Conservation (phyloP, 495 filamentous ascomycete genomes). For the Hypoxylon rickii region DNA sequence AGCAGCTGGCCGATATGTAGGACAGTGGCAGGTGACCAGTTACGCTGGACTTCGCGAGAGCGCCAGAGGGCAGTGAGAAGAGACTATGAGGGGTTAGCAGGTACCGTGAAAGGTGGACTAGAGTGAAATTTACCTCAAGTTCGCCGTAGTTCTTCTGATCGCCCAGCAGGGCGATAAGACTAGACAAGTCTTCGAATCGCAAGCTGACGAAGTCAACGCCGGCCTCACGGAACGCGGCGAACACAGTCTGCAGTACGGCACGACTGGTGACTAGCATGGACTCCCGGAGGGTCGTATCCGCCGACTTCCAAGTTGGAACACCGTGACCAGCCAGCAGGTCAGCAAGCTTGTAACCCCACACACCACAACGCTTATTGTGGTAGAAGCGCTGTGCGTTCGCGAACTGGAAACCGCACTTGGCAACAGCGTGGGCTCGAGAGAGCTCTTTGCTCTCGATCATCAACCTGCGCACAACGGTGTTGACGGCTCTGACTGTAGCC, state of each 20-base stretch:
- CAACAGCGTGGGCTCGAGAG: slow-evolving; percentile 18
- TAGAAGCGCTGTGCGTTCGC: slow-evolving; percentile 59
- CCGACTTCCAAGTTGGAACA: slow-evolving; percentile 40
- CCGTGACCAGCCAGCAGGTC: slow-evolving; percentile 56
- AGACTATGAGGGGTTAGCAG: slow-evolving; percentile 29
- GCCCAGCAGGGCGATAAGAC: slow-evolving; percentile 60
- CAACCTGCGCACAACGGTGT: slow-evolving; percentile 41
- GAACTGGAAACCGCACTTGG: slow-evolving; percentile 56
- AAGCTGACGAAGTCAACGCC: slow-evolving; percentile 59
- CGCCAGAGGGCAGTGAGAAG: slow-evolving; percentile 65
- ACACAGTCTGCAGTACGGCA: slow-evolving; percentile 55
- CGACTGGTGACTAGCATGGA: slow-evolving; percentile 60
- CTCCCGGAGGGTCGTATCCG: slow-evolving; percentile 48
- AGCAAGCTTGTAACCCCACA: slow-evolving; percentile 60
- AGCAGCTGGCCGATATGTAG: slow-evolving; percentile 61
- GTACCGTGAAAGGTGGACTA: too few species aligned
- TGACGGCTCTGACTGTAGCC: slow-evolving; percentile 41
- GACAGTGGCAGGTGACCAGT: slow-evolving; percentile 58
- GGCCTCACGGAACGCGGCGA: slow-evolving; percentile 40
- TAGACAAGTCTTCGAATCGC: slow-evolving; percentile 56
- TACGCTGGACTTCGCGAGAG: slow-evolving; percentile 62
- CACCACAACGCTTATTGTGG: slow-evolving; percentile 51
- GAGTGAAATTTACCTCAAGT: slow-evolving; percentile 53
- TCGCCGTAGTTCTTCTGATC: slow-evolving; percentile 63
- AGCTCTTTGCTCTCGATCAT: slow-evolving; percentile 19